Conservation (phyloP, 495 filamentous ascomycete genomes). For the Daldinia concentrica region DNA sequence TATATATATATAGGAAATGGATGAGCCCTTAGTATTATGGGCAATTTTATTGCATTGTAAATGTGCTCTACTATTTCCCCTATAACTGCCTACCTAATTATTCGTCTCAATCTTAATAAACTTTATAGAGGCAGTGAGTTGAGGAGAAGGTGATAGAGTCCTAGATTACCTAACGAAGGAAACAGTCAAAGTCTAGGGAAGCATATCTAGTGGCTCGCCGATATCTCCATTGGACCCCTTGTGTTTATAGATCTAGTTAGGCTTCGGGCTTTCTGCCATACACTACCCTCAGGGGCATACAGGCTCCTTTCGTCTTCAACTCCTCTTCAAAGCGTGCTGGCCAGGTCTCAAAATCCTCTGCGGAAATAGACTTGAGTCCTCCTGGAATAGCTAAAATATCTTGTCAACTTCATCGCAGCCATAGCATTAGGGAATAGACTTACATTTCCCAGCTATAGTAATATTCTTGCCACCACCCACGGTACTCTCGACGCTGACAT, state of each 20-base stretch:
- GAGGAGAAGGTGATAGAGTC: no score
- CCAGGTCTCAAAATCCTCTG: conserved; percentile 22
- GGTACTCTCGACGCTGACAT: conserved; percentile 7
- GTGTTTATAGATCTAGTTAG: neutral
- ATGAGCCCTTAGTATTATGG: no score
- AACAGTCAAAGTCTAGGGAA: no score
- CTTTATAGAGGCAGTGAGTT: no score
- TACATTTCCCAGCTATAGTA: conserved; percentile 12
- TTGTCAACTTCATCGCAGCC: neutral
- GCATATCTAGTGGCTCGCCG: no score
- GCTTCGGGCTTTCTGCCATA: conserved; percentile 16
- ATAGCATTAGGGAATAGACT: neutral
- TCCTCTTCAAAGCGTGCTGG: conserved; percentile 15
- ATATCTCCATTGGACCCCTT: no score
- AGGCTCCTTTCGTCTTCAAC: conserved; percentile 15
- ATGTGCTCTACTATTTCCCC: no score
- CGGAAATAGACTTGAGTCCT: conserved; percentile 16
- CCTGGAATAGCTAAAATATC: conserved; percentile 13
- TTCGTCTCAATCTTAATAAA: no score
- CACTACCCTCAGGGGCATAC: conserved; percentile 5
- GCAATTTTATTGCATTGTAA: no score
- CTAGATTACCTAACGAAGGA: no score
- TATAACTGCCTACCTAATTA: no score
- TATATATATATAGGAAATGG: no score
- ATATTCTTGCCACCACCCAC: conserved; percentile 18